Evolutionary conservation across 257 asterid species (phyloP).

Genomic region (Nyctanthes arbortristis): DNA sequence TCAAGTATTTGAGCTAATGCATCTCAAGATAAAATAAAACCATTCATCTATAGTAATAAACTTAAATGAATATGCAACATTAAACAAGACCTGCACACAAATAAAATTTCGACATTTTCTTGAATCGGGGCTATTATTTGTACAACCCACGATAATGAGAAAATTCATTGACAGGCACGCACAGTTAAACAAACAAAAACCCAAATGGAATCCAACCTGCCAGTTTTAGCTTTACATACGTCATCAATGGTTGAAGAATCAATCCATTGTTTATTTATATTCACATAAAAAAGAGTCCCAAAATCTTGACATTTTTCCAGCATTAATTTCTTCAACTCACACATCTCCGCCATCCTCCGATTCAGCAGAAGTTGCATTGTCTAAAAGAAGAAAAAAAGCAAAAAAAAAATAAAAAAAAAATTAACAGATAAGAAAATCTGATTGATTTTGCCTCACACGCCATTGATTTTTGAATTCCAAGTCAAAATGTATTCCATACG

Average conservation of each 20-base stretch:
- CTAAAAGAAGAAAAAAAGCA: not conserved
- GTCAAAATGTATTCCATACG: no score
- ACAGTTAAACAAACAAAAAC: slow-evolving; percentile 2
- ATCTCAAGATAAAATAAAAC: no score
- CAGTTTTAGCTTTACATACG: not conserved
- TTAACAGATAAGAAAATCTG: not conserved
- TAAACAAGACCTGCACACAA: no score
- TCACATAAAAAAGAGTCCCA: not conserved
- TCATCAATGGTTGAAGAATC: not conserved
- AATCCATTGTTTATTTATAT: not conserved
- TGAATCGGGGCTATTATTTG: no score
- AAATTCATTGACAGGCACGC: not conserved
- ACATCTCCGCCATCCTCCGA: not conserved
- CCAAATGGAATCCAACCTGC: not conserved
- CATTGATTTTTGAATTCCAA: not conserved
- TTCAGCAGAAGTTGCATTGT: not conserved
- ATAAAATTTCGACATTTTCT: no score
- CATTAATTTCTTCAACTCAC: not conserved
- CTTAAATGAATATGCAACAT: no score
- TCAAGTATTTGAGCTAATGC: no score
- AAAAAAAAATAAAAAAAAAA: no score
- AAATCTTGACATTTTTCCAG: not conserved
- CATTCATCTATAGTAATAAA: no score
- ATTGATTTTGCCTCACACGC: not conserved
- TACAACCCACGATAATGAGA: no score